These are phyloP conservation scores for Carex cristatella DNA, from an alignment of 176 grass and related monocot genomes.

Conservation along the genomic window DNA sequence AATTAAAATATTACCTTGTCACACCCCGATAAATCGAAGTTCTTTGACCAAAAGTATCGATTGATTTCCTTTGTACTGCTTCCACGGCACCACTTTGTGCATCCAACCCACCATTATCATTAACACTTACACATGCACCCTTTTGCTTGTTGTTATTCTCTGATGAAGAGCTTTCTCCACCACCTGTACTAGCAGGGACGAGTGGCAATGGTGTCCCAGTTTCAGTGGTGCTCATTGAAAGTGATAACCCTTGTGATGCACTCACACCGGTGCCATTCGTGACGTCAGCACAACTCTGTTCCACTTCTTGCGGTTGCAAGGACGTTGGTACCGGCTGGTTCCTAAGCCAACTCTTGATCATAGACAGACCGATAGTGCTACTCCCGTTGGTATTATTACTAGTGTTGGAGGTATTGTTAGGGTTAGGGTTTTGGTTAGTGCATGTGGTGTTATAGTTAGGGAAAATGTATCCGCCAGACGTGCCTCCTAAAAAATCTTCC, in stretches of 20 bases:
- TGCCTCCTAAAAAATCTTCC: constrained; percentile 54
- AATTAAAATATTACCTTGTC: constrained; percentile 39
- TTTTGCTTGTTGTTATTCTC: constrained; percentile 24
- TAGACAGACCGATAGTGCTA: constrained; percentile 53
- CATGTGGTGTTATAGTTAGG: background rate
- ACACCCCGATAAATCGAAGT: constrained; percentile 73
- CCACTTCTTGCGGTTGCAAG: background rate
- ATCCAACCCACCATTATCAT: constrained; percentile 20
- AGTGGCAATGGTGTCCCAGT: constrained; percentile 20
- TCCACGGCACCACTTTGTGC: constrained; percentile 36
- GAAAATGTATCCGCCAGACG: background rate
- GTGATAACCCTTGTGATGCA: constrained; percentile 38
- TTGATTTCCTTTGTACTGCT: constrained; percentile 33
- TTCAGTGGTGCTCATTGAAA: constrained; percentile 44
- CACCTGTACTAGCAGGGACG: background rate
- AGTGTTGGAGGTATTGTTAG: background rate
- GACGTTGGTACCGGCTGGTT: constrained; percentile 33
- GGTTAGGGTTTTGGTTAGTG: constrained; percentile 6
- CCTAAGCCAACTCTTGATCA: constrained; percentile 79
- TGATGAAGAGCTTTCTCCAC: constrained; percentile 20
- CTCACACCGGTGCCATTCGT: background rate
- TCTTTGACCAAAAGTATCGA: constrained; percentile 68
- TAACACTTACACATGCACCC: background rate
- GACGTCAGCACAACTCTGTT: background rate
- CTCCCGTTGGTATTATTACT: background rate